These are phyloP conservation scores for Penstemon barbatus DNA, from an alignment of 257 asterid genomes.

Conservation along the genomic window DNA sequence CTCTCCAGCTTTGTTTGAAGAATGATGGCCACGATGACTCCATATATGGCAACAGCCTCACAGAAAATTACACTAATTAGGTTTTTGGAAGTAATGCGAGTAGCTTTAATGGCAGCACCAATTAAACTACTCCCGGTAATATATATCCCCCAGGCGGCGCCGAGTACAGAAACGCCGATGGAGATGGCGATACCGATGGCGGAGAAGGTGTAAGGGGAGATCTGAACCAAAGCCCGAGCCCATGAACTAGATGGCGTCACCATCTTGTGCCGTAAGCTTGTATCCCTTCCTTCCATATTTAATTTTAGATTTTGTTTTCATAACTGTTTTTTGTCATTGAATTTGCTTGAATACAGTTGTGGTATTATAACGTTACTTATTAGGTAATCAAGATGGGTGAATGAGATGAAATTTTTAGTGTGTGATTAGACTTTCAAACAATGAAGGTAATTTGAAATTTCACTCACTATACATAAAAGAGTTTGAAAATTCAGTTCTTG, in stretches of 20 bases:
- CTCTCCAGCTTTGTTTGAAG: constrained; percentile 81
- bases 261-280: constrained; percentile 36
- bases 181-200: constrained; percentile 91
- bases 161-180: constrained; percentile 96
- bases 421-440: too few relatives aligned
- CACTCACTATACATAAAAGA: too few relatives aligned
- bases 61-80: constrained; percentile 22
- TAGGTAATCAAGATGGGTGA: too few relatives aligned
- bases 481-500: too few relatives aligned
- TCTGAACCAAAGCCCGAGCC: constrained; percentile 79
- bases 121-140: constrained; percentile 57
- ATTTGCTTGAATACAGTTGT: too few relatives aligned
- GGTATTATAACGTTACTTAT: too few relatives aligned
- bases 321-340: too few relatives aligned
- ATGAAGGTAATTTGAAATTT: too few relatives aligned
- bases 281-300: too few relatives aligned
- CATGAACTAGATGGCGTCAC: constrained; percentile 80
- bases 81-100: constrained; percentile 54
- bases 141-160: constrained; percentile 87
- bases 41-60: constrained; percentile 80
- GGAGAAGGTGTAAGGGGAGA: constrained; percentile 94
- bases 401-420: too few relatives aligned
- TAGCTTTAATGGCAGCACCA: constrained; percentile 59
- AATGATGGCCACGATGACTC: constrained; percentile 85
- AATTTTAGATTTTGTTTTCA: too few relatives aligned